Evolutionary conservation across 495 filamentous ascomycete genomes (phyloP).

Genomic region (Aspergillus nanangensis): DNA sequence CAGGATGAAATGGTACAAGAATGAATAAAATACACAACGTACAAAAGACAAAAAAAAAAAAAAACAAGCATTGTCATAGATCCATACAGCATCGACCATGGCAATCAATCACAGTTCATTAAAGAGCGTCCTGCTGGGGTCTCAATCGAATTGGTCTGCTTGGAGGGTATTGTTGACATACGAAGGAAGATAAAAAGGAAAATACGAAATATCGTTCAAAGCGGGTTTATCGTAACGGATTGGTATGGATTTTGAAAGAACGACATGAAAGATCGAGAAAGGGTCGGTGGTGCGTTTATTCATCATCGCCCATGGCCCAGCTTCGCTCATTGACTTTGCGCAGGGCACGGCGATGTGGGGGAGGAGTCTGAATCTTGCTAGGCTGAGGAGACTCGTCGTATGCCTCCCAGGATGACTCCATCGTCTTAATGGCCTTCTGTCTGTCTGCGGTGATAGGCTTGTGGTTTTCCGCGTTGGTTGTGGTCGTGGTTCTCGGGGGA

Average conservation of each 20-base stretch:
- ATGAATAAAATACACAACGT: slow-evolving; percentile 13
- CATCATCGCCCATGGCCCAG: slow-evolving; percentile 12
- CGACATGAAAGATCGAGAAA: too few species aligned
- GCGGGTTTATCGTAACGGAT: too few species aligned
- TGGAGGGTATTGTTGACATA: too few species aligned
- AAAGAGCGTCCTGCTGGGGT: too few species aligned
- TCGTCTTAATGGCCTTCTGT: slow-evolving; percentile 49
- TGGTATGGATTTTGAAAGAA: too few species aligned
- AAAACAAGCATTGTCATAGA: too few species aligned
- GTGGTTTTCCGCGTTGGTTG: slow-evolving; percentile 47
- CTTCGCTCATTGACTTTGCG: slow-evolving; percentile 17
- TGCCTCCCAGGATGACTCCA: slow-evolving; percentile 61
- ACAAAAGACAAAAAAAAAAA: slow-evolving; percentile 13
- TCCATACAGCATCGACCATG: slow-evolving; percentile 13
- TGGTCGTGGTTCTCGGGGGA: slow-evolving; percentile 39
- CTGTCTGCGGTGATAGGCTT: slow-evolving; percentile 44
- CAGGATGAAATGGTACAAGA: background rate
- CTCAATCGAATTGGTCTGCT: too few species aligned
- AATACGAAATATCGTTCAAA: too few species aligned
- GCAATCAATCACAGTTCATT: too few species aligned
- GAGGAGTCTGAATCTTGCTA: slow-evolving; percentile 14
- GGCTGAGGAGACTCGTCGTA: slow-evolving; percentile 58
- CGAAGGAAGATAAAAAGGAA: too few species aligned
- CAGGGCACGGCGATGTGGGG: slow-evolving; percentile 14
- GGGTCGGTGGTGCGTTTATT: too few species aligned